Evolutionary conservation across 192 early-diverging fungal genomes (phyloP), one percentile per base, ranked within the genome.

Genomic region (Dimargaris verticillata): DNA sequence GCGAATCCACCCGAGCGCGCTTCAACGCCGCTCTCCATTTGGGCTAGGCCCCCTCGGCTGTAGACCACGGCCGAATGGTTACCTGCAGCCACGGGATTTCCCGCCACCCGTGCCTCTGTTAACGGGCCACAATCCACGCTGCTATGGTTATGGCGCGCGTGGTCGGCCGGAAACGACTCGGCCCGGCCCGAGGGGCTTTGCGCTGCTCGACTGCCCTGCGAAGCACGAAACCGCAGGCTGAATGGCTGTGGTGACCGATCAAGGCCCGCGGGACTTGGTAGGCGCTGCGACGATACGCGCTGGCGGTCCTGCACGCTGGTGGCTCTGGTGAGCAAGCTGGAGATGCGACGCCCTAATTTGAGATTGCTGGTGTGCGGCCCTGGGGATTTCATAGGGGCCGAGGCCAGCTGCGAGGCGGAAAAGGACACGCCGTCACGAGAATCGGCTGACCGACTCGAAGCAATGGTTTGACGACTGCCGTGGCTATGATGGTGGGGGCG

Each of bases 321-420:
- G 41, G 57, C 43, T 18, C 57, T 28, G 20, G 57, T 44, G 10
- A 59, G 43, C 17, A 59, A 38, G 57, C 57, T 59, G 42, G 57
- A 59, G 57, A 59, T 59, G 25, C 57, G 57, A 0, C 57, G 57
- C 12, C 57, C 38, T 26, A 52, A 25, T 25, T 52, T 52, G 51
- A 38, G 33, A 38, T 38, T 38, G 33, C 33, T 38, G 33, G 33
- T 38, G 33, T 38, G 33, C 3, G 7, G 33, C 33, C 33, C 33
- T 38, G 33, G 33, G 33, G 33, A 38, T 7, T 38, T 38, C 33
- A 38, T 38, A 38, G 33, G 33, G 33, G 33, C 33, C 33, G 33
- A 2, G 33, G 33, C 7, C 33, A 38, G 33, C 3, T 38, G 33
- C 33, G 33, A 38, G 2, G 33, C 33, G 33, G 33, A 38, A 38